phyloP scores from a whole-genome alignment of 306 rosid species.

The Malus fusca region DNA sequence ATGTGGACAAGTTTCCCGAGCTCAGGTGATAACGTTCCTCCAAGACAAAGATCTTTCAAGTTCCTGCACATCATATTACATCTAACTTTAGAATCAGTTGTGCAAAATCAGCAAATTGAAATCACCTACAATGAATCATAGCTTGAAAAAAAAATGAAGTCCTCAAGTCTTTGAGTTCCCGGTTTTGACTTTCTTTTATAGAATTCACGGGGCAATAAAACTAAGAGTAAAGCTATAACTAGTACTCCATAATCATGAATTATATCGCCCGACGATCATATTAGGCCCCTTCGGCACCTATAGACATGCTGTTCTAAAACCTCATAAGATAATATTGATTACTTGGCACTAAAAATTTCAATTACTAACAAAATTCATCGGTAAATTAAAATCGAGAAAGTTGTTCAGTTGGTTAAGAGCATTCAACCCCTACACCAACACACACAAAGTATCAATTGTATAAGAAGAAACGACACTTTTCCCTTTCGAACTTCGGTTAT shows the following conservation, averaged over 20 bases:
- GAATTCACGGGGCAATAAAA: background rate
- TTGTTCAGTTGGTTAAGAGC: no score
- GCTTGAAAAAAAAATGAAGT: background rate
- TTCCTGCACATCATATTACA: conserved; percentile 39
- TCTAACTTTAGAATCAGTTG: conserved; percentile 8
- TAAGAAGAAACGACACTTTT: background rate
- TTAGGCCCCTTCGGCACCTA: no score
- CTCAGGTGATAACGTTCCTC: conserved; percentile 66
- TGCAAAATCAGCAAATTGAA: background rate
- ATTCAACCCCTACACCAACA: no score
- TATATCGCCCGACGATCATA: no score
- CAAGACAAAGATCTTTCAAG: conserved; percentile 72
- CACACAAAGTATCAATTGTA: no score
- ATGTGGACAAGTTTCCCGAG: conserved; percentile 53
- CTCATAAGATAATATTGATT: no score
- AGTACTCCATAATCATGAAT: background rate
- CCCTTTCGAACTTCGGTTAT: background rate
- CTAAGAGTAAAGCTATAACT: no score
- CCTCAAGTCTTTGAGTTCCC: background rate
- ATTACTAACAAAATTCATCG: no score
- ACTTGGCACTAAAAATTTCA: no score
- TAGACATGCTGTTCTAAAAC: no score
- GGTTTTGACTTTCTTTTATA: background rate
- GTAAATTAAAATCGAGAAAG: no score
- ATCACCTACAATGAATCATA: background rate